Base-by-base conservation (phyloP, 352 stramenopile species). In the Phytophthora citrophthora region DNA sequence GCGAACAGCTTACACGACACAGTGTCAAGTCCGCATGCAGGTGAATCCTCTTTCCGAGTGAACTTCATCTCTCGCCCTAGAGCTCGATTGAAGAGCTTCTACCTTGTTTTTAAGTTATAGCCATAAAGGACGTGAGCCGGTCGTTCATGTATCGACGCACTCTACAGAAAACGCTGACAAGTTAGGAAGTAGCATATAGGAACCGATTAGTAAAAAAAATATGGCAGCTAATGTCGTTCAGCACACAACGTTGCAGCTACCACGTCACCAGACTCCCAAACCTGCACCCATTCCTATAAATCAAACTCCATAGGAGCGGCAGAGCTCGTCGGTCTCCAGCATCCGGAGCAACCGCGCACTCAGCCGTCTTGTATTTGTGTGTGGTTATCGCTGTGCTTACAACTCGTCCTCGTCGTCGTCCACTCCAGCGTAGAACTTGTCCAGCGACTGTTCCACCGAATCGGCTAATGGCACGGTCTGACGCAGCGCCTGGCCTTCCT, bases 21-120 rank as follows among this genome's bases (percentile, higher is more conserved):
- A 93, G 63, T 88, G 77, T 54, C 86, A 93, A 54, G 81, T 95
- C 34, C 76, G 83, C 27, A 92, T 94, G 86, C 86, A 91, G 54
- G 79, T 89, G 51, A 92, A 92, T 39, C 78, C 74, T 52, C 50
- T 87, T 36, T 61, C 69, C 39, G 60, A 83, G 54, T 68, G 48
- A 45, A 16, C 1, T 6, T 13, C 6, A 9, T 6, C 7, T 43
- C 27, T 20, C 20, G 52, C 40, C 26, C 61, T 9, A 18, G 24
- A 61, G 48, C 27, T 61, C 49, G 49, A 61, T 61, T 69, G 50
- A 61, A 86, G 65, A 73, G 41, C 23, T 8, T 20, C 20, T 20
- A 20, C 20, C 20, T 20, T 20, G 20, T 20, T 20, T 20, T 20
- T 81, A 81, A 81, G 46, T 81, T 81, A 81, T 80, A 57, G 34